A percentile compares a stretch with the other conserved stretches of the same genome.
Evolutionary conservation across 2,329 filamentous ascomycete genomes (phyloP).

Genomic region (Ophiostoma sp.): DNA sequence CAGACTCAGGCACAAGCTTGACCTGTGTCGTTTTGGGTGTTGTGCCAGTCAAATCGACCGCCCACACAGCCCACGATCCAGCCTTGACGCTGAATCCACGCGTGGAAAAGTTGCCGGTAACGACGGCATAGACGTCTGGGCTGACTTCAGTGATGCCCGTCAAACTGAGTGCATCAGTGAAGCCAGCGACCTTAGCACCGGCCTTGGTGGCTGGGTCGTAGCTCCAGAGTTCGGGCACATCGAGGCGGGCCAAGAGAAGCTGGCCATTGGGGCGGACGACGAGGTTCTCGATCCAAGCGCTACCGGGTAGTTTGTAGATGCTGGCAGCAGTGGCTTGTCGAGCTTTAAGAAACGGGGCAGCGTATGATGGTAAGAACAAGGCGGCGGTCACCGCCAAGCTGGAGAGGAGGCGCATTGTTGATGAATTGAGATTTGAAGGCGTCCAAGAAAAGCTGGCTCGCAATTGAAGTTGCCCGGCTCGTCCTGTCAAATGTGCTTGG

Average conservation of each 20-base stretch:
- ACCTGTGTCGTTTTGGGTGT: slow-evolving; percentile 29
- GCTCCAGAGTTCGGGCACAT: slow-evolving; percentile 35
- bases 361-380: neutral
- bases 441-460: too few relatives aligned
- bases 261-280: slow-evolving; percentile 36
- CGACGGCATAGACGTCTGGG: slow-evolving; percentile 36
- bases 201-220: slow-evolving; percentile 29
- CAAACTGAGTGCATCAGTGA: slow-evolving; percentile 26
- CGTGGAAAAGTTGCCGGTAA: slow-evolving; percentile 30
- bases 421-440: too few relatives aligned
- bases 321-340: neutral
- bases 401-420: neutral
- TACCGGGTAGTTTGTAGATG: slow-evolving; percentile 25
- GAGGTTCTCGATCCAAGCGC: slow-evolving; percentile 35
- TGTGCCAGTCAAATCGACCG: slow-evolving; percentile 31
- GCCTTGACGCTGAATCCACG: neutral
- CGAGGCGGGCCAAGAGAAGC: slow-evolving; percentile 37
- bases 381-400: neutral
- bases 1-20: slow-evolving; percentile 35
- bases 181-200: slow-evolving; percentile 21
- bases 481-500: neutral
- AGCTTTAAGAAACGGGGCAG: neutral
- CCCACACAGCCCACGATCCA: slow-evolving; percentile 37
- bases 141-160: slow-evolving; percentile 38
- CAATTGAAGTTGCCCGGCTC: neutral